Evolutionary conservation across 148 eudicot species (phyloP).

Genomic region (Spergularia marina): DNA sequence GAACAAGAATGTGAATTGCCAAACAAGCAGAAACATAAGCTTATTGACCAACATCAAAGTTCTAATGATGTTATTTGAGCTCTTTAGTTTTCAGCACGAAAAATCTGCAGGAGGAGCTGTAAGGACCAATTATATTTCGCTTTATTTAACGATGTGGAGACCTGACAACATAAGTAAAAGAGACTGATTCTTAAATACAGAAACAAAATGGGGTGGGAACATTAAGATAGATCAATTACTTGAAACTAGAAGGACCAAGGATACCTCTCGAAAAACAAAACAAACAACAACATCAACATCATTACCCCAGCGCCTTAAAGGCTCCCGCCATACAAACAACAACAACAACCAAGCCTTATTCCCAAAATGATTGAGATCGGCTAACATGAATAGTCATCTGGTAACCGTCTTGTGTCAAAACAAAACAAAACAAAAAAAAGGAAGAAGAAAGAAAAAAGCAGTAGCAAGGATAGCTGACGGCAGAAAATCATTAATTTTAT

Average conservation of each 20-base stretch:
- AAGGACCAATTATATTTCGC: neutral
- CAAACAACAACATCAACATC: no score
- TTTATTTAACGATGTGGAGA: neutral
- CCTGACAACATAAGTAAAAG: neutral
- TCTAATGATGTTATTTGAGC: neutral
- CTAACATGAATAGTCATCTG: no score
- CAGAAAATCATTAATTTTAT: slow-evolving; percentile 4
- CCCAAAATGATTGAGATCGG: no score
- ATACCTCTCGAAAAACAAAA: no score
- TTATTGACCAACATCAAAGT: neutral
- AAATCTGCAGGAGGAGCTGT: neutral
- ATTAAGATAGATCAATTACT: slow-evolving; percentile 10
- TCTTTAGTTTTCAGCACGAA: neutral
- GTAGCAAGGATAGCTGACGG: neutral
- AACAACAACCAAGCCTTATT: no score
- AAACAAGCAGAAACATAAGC: neutral
- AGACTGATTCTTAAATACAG: neutral
- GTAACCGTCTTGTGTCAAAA: no score
- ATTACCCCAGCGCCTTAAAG: no score
- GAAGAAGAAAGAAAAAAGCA: neutral
- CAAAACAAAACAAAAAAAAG: no score
- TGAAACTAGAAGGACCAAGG: neutral
- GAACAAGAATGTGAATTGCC: neutral
- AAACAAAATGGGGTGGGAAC: neutral
- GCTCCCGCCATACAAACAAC: no score